Base-by-base conservation (phyloP, 495 filamentous ascomycete genomes). In the Penicillium silybi region DNA sequence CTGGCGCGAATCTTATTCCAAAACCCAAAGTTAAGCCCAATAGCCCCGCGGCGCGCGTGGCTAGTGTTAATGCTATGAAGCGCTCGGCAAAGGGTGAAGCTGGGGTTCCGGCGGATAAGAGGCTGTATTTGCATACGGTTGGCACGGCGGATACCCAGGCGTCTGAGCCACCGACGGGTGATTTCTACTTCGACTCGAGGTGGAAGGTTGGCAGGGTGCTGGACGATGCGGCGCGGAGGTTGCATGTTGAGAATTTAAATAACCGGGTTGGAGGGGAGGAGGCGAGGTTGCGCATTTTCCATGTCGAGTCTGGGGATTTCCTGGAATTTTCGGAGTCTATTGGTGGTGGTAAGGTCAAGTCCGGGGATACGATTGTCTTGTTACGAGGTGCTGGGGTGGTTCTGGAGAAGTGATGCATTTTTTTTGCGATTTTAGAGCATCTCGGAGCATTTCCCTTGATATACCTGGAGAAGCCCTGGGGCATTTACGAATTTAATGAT, bases 171-270 rank as follows among this genome's bases (percentile, higher is more conserved):
- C 87, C 88, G 8, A 80, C 80, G 51, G 88, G 86, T 1, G 82
- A 87, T 56, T 95, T 95, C 70, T 97, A 82, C 64, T 98, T 90
- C 66, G 84, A 80, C 46, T 78, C 80, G 61, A 84, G 92, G 27
- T 97, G 89, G 91, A 91, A 85, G 44, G 84, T 97, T 9, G 93
- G 93, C 0, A 69, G 89, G 48, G 80, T 97, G 50, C 73, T 98
- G 48, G 93, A 98, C 65, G 85, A 88, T 29, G 95, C 89, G 41
- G 92, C 95, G 13, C 82, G 80, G 72, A 83, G 80, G 54, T 65
- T 97, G 50, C 84, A 87, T 63, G 83, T 96, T 34, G 77, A 88
- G 69, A 97, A 97, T 66, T 57, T 95, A 53, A 97, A 97, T 62
- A 97, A 96, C 64, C 79, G 89, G 49, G 85, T 77, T 17, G 82